A percentile compares a stretch with the other conserved stretches of the same genome.
phyloP scores from a whole-genome alignment of 1,139 yeast genomes.

The Debaryomyces subglobosus region DNA sequence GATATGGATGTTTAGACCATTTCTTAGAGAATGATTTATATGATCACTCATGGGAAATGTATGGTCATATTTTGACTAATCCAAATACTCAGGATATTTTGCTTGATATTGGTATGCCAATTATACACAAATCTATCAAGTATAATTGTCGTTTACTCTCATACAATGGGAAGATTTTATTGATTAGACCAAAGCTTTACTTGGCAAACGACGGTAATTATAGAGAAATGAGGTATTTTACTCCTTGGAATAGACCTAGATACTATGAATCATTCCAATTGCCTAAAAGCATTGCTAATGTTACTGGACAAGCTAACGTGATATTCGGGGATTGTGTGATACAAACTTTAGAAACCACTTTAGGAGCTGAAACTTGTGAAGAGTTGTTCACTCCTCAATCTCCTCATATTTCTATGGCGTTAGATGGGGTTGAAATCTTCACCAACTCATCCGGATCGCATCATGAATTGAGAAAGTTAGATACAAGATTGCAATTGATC shows the following conservation, averaged over 20 bases:
- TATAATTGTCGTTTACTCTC: constrained; percentile 91
- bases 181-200: constrained; percentile 90
- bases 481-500: constrained; percentile 81
- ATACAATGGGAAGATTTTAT: constrained; percentile 71
- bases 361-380: constrained; percentile 97
- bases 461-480: constrained; percentile 88
- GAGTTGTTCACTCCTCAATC: constrained; percentile 95
- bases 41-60: constrained; percentile 93
- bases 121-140: constrained; percentile 81
- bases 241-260: constrained; percentile 87
- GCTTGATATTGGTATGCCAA: constrained; percentile 93
- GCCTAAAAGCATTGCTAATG: constrained; percentile 65
- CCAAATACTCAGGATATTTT: constrained; percentile 73
- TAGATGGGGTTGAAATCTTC: constrained; percentile 95
- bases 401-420: constrained; percentile 88
- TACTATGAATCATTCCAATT: constrained; percentile 71
- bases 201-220: constrained; percentile 97
- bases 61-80: constrained; percentile 69
- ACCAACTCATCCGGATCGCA: constrained; percentile 97
- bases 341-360: constrained; percentile 78
- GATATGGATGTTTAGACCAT: constrained; percentile 95
- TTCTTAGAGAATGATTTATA: constrained; percentile 88
- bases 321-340: constrained; percentile 90
- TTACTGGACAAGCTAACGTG: constrained; percentile 68
- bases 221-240: constrained; percentile 94